These are phyloP conservation scores for Phaseolus coccineus DNA, from an alignment of 331 rosid species.

Conservation along the genomic window DNA sequence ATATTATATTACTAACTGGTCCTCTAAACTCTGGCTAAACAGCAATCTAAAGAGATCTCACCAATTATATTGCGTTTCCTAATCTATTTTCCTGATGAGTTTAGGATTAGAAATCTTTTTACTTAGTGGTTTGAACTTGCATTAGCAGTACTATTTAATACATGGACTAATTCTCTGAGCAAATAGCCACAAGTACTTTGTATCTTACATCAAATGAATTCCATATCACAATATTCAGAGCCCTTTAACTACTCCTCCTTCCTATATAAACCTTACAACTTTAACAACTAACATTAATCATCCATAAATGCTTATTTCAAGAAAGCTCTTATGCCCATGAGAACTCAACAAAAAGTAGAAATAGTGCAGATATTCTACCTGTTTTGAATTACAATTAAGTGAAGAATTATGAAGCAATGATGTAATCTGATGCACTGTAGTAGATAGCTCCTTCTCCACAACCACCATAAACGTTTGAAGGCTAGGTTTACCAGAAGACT, in stretches of 20 bases:
- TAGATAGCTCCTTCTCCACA: constrained; percentile 75
- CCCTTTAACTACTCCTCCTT: neutral
- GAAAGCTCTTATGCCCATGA: constrained; percentile 28
- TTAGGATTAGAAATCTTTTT: neutral
- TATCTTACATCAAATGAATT: neutral
- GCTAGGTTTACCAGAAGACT: constrained; percentile 65
- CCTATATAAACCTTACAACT: constrained; percentile 27
- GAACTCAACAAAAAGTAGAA: constrained; percentile 28
- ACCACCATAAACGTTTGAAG: constrained; percentile 89
- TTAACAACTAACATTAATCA: constrained; percentile 25
- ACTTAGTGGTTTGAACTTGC: constrained; percentile 1
- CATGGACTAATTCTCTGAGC: neutral
- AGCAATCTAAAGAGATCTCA: neutral
- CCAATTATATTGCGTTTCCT: constrained; percentile 26
- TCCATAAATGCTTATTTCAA: constrained; percentile 24
- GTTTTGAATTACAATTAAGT: constrained; percentile 64
- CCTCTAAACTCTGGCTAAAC: neutral
- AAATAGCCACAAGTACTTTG: neutral
- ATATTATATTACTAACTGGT: neutral
- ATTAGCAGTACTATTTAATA: neutral
- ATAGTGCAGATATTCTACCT: constrained; percentile 58
- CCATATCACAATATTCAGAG: constrained; percentile 4
- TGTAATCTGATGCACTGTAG: constrained; percentile 61
- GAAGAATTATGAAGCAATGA: constrained; percentile 59
- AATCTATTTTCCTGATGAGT: neutral